Percentiles rank a stretch among this genome's conserved stretches.
Conservation (phyloP, 78 protist species). For the Dictyostelium intermedium region DNA sequence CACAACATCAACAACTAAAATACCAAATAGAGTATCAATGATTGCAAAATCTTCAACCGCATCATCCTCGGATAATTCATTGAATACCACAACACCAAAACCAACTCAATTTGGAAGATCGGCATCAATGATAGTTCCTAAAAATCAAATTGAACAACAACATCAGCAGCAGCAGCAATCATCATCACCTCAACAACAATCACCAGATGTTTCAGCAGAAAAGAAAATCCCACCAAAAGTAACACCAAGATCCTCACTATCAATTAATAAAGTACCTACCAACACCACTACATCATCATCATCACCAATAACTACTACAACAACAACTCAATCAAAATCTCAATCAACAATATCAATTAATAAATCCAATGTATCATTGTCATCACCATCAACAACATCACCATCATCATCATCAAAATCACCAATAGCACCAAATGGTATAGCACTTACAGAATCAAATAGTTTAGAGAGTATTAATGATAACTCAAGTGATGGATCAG, state of each 20-base stretch:
- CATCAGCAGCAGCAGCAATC: not conserved
- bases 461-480: not conserved
- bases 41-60: constrained; percentile 5
- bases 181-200: not conserved
- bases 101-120: constrained; percentile 45
- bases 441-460: not conserved
- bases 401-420: not conserved
- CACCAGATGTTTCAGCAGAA: not conserved
- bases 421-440: not conserved
- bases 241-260: constrained; percentile 23
- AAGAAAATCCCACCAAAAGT: constrained; percentile 22
- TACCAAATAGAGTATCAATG: constrained; percentile 14
- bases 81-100: not conserved
- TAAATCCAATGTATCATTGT: not conserved
- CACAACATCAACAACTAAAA: not conserved
- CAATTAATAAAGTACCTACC: not conserved
- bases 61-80: constrained; percentile 10
- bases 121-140: constrained; percentile 18
- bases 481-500: constrained; percentile 9
- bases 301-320: not conserved
- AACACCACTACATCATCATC: not conserved
- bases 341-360: not conserved
- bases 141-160: not conserved
- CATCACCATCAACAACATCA: not conserved
- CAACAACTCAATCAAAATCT: not conserved